Evolutionary conservation across 78 protist species (phyloP).

Genomic region (Cavenderia fasciculata): DNA sequence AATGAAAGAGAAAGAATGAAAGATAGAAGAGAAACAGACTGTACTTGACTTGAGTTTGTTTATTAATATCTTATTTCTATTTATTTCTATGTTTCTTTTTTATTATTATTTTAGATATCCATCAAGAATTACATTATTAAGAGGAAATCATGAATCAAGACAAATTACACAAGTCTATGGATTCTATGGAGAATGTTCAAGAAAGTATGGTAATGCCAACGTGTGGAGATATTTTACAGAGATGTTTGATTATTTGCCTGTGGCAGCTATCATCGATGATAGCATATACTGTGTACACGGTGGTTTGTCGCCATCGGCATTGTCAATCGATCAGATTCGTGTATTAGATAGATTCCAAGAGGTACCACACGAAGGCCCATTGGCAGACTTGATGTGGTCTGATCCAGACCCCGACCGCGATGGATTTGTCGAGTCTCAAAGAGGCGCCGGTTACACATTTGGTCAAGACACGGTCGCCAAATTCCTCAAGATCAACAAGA

Average conservation of each 20-base stretch:
- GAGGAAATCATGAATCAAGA: slow-evolving; percentile 98
- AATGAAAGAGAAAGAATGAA: neutral
- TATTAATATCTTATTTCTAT: too few relatives aligned
- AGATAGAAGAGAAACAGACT: neutral
- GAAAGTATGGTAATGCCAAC: slow-evolving; percentile 92
- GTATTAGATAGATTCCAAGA: slow-evolving; percentile 92
- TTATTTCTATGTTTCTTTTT: neutral
- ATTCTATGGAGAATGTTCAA: slow-evolving; percentile 96
- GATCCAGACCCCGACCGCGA: slow-evolving; percentile 81
- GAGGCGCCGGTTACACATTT: slow-evolving; percentile 97
- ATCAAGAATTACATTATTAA: slow-evolving; percentile 88
- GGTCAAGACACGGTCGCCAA: slow-evolving; percentile 89
- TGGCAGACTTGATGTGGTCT: slow-evolving; percentile 79
- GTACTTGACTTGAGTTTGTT: too few relatives aligned
- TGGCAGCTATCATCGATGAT: slow-evolving; percentile 92
- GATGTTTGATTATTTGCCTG: slow-evolving; percentile 92
- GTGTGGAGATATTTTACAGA: slow-evolving; percentile 96
- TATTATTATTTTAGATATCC: slow-evolving; percentile 55
- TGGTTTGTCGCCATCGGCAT: slow-evolving; percentile 90
- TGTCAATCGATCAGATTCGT: slow-evolving; percentile 89
- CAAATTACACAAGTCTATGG: slow-evolving; percentile 97
- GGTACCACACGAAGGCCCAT: slow-evolving; percentile 92
- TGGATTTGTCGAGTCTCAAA: slow-evolving; percentile 66
- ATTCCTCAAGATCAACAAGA: slow-evolving; percentile 90
- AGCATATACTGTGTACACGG: slow-evolving; percentile 79